Conservation (phyloP, 2,329 filamentous ascomycete genomes). For the Cryphonectria parasitica region DNA sequence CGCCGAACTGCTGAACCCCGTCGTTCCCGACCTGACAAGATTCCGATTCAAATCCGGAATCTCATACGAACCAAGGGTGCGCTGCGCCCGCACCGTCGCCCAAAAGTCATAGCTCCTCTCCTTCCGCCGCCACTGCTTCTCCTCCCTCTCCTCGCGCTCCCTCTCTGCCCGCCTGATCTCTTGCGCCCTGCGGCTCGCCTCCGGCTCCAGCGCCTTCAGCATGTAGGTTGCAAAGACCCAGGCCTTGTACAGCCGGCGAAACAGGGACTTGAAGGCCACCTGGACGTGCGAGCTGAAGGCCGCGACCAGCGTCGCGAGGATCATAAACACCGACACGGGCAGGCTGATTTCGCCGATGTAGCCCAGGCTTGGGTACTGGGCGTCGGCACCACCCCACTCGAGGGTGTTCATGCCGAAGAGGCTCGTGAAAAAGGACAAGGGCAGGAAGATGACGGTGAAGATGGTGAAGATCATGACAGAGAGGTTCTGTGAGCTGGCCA, state of each 20-base stretch:
- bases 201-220: constrained; percentile 36
- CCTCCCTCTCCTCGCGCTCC: constrained; percentile 32
- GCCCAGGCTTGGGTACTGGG: constrained; percentile 47
- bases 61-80: constrained; percentile 37
- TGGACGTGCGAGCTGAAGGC: constrained; percentile 58
- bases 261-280: constrained; percentile 33
- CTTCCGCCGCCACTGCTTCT: constrained; percentile 31
- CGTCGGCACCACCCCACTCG: constrained; percentile 56
- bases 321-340: constrained; percentile 53
- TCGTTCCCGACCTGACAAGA: constrained; percentile 18
- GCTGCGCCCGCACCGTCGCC: constrained; percentile 41
- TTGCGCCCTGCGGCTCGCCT: constrained; percentile 30
- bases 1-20: constrained; percentile 18
- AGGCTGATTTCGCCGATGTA: constrained; percentile 54
- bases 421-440: constrained; percentile 67
- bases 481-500: constrained; percentile 64
- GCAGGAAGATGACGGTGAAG: constrained; percentile 66
- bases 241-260: constrained; percentile 1
- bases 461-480: constrained; percentile 70
- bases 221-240: constrained; percentile 16
- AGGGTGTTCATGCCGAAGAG: constrained; percentile 68
- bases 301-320: constrained; percentile 54
- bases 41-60: constrained; percentile 44
- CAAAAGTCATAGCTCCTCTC: constrained; percentile 47
- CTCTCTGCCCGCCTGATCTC: constrained; percentile 29